phyloP scores from a whole-genome alignment of 2,329 filamentous ascomycete species.

The Alternaria solani region DNA sequence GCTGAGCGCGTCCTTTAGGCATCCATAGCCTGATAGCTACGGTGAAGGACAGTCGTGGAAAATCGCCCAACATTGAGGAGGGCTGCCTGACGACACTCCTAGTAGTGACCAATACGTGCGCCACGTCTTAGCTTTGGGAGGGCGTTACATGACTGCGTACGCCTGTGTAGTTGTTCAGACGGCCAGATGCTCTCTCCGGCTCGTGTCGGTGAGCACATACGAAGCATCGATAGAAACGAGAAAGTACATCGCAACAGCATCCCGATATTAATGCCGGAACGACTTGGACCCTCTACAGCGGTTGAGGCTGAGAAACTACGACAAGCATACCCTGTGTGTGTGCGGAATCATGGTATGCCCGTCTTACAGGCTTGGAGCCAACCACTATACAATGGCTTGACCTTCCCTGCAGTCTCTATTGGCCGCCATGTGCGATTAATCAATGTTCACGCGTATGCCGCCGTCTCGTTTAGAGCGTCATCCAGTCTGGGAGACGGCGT shows the following conservation, averaged over 20 bases:
- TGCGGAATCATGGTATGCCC: neutral
- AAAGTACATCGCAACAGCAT: neutral
- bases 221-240: neutral
- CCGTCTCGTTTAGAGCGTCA: conserved; percentile 5
- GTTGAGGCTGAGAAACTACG: conserved; percentile 4
- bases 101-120: neutral
- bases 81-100: neutral
- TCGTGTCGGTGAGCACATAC: neutral
- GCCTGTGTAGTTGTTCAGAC: neutral
- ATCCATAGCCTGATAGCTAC: neutral
- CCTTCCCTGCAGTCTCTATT: neutral
- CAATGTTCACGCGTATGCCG: conserved; percentile 4
- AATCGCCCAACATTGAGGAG: neutral
- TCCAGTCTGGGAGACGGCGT: conserved; percentile 3
- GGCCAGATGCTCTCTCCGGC: neutral
- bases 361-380: neutral
- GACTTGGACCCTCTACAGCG: neutral
- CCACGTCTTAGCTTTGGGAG: neutral
- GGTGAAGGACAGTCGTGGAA: neutral
- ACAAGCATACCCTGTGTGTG: conserved; percentile 6
- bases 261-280: neutral
- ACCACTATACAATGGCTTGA: neutral
- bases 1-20: neutral
- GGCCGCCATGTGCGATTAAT: conserved; percentile 2
- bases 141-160: neutral